Conservation (phyloP, 108 stramenopile species). For the Cyclostephanos tholiformis region DNA sequence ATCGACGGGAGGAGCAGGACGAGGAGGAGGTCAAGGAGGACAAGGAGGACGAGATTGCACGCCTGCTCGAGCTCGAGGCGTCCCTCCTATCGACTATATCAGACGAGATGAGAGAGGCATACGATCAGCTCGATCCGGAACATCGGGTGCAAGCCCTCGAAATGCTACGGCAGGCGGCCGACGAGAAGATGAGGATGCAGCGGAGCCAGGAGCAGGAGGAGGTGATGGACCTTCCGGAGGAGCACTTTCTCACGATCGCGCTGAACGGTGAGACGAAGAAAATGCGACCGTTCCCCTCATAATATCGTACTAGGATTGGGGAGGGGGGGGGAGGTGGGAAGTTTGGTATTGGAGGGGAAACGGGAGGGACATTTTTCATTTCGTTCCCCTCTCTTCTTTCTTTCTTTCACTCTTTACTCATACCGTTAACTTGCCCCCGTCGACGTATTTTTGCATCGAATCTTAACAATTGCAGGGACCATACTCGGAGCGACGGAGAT, state of each 20-base stretch:
- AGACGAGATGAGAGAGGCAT: constrained; percentile 25
- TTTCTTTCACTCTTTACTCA: constrained; percentile 4
- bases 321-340: background rate
- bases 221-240: constrained; percentile 47
- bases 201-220: constrained; percentile 13
- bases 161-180: background rate
- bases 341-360: background rate
- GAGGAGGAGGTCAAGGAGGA: too few species aligned
- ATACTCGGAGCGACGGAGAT: constrained; percentile 84
- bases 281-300: too few species aligned
- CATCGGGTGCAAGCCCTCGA: constrained; percentile 19
- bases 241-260: constrained; percentile 86
- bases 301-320: too few species aligned
- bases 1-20: too few species aligned
- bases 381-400: background rate
- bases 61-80: too few species aligned
- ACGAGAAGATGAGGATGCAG: background rate
- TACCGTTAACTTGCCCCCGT: background rate
- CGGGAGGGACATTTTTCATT: background rate
- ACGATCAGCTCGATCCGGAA: constrained; percentile 28
- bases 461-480: constrained; percentile 53
- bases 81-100: constrained; percentile 1
- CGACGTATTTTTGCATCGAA: background rate
- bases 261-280: constrained; percentile 69
- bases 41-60: too few species aligned